These are phyloP conservation scores for Tubosaeta sp. DNA, from an alignment of 768 basidiomycete genomes.

Conservation along the genomic window DNA sequence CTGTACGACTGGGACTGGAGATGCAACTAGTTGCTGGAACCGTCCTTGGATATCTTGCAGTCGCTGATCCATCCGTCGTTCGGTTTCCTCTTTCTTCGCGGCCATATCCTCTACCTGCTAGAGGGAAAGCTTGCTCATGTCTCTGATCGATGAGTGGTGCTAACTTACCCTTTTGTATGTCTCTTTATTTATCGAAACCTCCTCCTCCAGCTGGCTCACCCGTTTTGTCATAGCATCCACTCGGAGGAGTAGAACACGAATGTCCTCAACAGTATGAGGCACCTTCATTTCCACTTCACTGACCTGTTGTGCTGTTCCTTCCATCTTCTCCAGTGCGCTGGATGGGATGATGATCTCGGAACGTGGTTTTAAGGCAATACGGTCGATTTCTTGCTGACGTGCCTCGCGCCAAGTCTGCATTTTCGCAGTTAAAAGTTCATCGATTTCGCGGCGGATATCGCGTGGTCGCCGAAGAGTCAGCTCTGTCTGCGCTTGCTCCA, in stretches of 20 bases:
- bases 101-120: conserved; percentile 18
- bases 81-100: conserved; percentile 9
- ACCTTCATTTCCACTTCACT: conserved; percentile 22
- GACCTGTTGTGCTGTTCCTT: conserved; percentile 13
- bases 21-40: conserved; percentile 13
- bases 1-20: background rate
- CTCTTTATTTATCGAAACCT: conserved; percentile 15
- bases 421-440: conserved; percentile 15
- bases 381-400: conserved; percentile 20
- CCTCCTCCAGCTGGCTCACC: conserved; percentile 20
- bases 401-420: conserved; percentile 18
- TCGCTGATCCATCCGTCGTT: conserved; percentile 11
- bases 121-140: conserved; percentile 1
- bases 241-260: conserved; percentile 23
- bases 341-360: conserved; percentile 21
- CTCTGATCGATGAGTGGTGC: background rate
- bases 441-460: conserved; percentile 17
- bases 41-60: conserved; percentile 15
- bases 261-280: conserved; percentile 20
- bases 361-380: conserved; percentile 9
- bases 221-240: conserved; percentile 19
- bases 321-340: conserved; percentile 12
- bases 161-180: conserved; percentile 16
- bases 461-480: conserved; percentile 23
- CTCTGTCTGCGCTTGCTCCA: conserved; percentile 29